phyloP scores from a whole-genome alignment of 2,329 filamentous ascomycete species.

The Aspergillus oerlinghausenensis region DNA sequence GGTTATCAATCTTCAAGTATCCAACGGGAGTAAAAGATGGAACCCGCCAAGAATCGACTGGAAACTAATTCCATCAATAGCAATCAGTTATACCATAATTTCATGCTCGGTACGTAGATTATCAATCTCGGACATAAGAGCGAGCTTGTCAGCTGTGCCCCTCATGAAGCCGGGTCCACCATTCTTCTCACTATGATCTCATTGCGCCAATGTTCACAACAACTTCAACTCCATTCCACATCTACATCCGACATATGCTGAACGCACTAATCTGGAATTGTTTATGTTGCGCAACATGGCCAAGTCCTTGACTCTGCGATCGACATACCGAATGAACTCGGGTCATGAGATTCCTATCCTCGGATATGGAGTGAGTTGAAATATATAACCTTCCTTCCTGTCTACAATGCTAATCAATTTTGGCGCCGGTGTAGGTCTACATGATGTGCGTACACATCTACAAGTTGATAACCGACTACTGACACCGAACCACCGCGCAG shows the following conservation, averaged over 20 bases:
- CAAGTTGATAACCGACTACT: background rate
- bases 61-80: background rate
- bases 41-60: background rate
- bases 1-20: background rate
- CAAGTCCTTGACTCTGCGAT: slow-evolving; percentile 18
- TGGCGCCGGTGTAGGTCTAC: slow-evolving; percentile 21
- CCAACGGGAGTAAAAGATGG: too few species aligned
- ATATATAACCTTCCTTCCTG: background rate
- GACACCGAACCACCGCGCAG: slow-evolving; percentile 8
- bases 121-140: background rate
- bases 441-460: slow-evolving; percentile 22
- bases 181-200: background rate
- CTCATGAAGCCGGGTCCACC: background rate
- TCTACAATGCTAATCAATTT: background rate
- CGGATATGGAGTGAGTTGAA: slow-evolving; percentile 51
- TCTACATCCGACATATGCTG: background rate
- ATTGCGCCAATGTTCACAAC: background rate
- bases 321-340: slow-evolving; percentile 51
- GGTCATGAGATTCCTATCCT: slow-evolving; percentile 59
- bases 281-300: slow-evolving; percentile 12
- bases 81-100: background rate
- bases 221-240: background rate
- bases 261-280: background rate
- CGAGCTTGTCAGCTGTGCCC: background rate
- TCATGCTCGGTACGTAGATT: background rate